A percentile compares a stretch with the other conserved stretches of the same genome.
phyloP scores from a whole-genome alignment of 371 early-diverging fungal genomes.

The Mortierella sp. region DNA sequence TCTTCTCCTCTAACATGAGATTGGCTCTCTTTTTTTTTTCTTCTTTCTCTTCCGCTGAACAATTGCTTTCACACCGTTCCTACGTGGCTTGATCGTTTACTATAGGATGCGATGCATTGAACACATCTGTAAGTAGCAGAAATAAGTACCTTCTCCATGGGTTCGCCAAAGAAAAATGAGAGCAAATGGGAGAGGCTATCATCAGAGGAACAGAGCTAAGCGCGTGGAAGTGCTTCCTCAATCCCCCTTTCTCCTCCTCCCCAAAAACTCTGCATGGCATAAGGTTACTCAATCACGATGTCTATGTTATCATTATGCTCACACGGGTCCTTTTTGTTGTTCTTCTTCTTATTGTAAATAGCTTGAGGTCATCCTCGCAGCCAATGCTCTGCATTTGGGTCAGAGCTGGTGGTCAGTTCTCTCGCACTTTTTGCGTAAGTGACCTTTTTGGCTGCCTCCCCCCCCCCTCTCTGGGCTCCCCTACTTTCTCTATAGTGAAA shows the following conservation, averaged over 20 bases:
- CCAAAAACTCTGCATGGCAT: too few relatives aligned
- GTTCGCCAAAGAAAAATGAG: too few relatives aligned
- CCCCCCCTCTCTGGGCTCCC: too few relatives aligned
- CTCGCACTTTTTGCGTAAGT: slow-evolving; percentile 53
- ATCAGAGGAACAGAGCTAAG: background rate
- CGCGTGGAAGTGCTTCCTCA: background rate
- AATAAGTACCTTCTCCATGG: too few relatives aligned
- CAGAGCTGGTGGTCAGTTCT: slow-evolving; percentile 80
- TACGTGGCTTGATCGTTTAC: background rate
- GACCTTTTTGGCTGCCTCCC: background rate
- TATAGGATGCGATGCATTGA: slow-evolving; percentile 92
- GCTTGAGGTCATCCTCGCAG: slow-evolving; percentile 44
- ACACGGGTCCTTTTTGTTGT: background rate
- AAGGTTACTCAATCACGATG: too few relatives aligned
- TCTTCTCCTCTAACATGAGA: slow-evolving; percentile 10
- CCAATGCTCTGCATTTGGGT: slow-evolving; percentile 74
- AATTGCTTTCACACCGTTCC: too few relatives aligned
- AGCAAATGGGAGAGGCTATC: background rate
- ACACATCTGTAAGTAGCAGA: slow-evolving; percentile 66
- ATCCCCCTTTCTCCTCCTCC: too few relatives aligned
- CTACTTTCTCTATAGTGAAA: too few relatives aligned
- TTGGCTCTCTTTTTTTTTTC: slow-evolving; percentile 4
- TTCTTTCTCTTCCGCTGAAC: slow-evolving; percentile 6
- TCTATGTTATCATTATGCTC: too few relatives aligned
- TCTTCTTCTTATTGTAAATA: slow-evolving; percentile 9